Base-by-base conservation (phyloP, 371 early-diverging fungal genomes). In the Apophysomyces trapeziformis region DNA sequence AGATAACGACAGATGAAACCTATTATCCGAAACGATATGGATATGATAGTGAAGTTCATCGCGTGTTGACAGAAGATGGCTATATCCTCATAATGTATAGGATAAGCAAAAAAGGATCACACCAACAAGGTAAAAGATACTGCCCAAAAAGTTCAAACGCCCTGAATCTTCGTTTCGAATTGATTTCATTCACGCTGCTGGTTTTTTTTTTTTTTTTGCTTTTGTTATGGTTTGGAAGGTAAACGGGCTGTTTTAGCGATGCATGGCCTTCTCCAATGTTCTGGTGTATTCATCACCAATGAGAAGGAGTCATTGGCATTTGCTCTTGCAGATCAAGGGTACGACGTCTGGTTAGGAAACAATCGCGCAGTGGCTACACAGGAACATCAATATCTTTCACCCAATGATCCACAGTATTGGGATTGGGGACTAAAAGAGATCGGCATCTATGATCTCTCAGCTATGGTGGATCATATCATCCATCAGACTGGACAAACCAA, bases 251-350 rank as follows among this genome's bases (percentile, higher is more conserved):
- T 88, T 35, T 57, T 88, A 16, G 64, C 87, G 7, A 80, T 84
- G 45, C 89, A 88, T 70, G 88, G 88, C 16, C 68, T 88, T n/a
- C 85, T 88, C 63, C 88, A 88, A 68, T 79, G 82, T 57, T 75
- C 80, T 16, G 89, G 89, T 9, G 86, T 78, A 4, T 88, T 83
- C 73, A 72, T 85, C 11, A 63, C 82, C 26, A 85, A 76, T 58
- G 85, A 85, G 44, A 68, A 75, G 7, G 41, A 69, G n/a, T 86
- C 86, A 0, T 46, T 88, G 16, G 86, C 85, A 12, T 88, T 85
- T 70, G 71, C 68, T 45, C 69, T 88, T 4, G 78, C 67, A 1
- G 78, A 85, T 18, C 68, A 73, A 57, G 84, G 82, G 0, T 87
- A 82, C 69, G 87, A 85, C 64, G 83, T 84, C 9, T 85, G 85